phyloP scores from a whole-genome alignment of 225 moss, liverwort and hornwort species.

The Antitrichia curtipendula region DNA sequence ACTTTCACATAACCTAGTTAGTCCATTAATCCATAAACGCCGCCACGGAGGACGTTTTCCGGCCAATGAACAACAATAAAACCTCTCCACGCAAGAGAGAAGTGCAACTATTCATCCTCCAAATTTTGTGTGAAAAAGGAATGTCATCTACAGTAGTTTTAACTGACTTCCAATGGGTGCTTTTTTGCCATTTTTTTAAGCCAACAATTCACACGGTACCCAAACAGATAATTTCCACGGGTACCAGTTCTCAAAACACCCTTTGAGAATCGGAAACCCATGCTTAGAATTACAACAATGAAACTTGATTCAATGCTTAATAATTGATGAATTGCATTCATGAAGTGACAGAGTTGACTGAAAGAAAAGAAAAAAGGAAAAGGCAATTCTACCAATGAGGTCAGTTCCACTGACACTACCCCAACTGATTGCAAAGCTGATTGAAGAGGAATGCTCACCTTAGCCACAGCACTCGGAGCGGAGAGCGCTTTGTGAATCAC shows the following conservation, averaged over 20 bases:
- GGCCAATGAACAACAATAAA: too few species aligned
- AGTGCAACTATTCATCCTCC: too few species aligned
- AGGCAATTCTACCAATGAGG: not conserved
- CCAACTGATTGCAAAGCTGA: not conserved
- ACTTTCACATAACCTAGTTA: not conserved
- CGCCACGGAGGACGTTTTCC: too few species aligned
- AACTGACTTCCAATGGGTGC: too few species aligned
- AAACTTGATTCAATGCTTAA: not conserved
- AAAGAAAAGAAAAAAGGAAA: too few species aligned
- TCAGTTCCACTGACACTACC: not conserved
- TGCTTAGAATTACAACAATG: not conserved
- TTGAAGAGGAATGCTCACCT: conserved; percentile 13
- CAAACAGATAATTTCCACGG: too few species aligned
- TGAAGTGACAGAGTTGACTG: too few species aligned
- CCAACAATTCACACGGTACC: too few species aligned
- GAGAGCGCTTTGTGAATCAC: conserved; percentile 66
- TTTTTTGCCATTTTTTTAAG: too few species aligned
- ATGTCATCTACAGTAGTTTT: too few species aligned
- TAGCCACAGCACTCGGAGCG: conserved; percentile 38
- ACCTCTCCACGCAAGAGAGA: too few species aligned
- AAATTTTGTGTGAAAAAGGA: too few species aligned
- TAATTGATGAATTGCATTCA: not conserved
- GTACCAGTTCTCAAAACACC: not conserved
- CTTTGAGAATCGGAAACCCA: not conserved
- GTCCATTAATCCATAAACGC: not conserved